These are phyloP conservation scores for Zarea fungicola DNA, from an alignment of 2,329 filamentous ascomycete species.

Conservation along the genomic window DNA sequence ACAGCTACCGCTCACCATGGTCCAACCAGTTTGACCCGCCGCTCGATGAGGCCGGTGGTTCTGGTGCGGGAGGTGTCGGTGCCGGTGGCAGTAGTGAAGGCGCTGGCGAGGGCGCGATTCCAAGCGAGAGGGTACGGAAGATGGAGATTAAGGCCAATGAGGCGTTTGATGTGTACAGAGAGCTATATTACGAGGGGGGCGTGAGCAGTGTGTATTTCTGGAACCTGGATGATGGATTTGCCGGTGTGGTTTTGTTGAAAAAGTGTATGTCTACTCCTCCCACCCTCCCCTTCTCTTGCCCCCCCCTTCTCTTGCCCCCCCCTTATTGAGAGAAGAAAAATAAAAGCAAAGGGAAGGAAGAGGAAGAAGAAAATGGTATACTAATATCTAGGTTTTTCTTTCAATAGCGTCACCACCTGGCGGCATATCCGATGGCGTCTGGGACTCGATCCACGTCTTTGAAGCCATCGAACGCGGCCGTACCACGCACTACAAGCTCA, in stretches of 20 bases:
- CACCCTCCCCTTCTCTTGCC: not conserved
- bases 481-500: conserved; percentile 94
- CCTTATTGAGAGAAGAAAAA: not conserved
- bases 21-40: conserved; percentile 97
- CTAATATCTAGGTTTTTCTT: not conserved
- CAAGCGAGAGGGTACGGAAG: conserved; percentile 83
- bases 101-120: conserved; percentile 74
- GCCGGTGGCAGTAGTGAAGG: conserved; percentile 51
- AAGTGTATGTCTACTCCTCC: conserved; percentile 58
- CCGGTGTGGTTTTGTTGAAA: conserved; percentile 91
- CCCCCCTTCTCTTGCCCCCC: not conserved
- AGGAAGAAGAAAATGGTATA: not conserved
- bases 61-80: conserved; percentile 43
- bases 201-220: conserved; percentile 96
- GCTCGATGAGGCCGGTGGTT: conserved; percentile 56
- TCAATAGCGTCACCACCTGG: conserved; percentile 59
- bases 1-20: conserved; percentile 98
- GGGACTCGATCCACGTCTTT: conserved; percentile 99
- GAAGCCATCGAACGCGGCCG: conserved; percentile 91
- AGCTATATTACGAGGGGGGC: conserved; percentile 95
- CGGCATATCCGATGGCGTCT: conserved; percentile 69
- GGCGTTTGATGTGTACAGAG: conserved; percentile 93
- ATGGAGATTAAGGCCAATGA: conserved; percentile 94
- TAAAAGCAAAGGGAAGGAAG: not conserved
- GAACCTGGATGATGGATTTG: conserved; percentile 97